phyloP scores from a whole-genome alignment of 345 rosid species.

The Dipteronia dyeriana region DNA sequence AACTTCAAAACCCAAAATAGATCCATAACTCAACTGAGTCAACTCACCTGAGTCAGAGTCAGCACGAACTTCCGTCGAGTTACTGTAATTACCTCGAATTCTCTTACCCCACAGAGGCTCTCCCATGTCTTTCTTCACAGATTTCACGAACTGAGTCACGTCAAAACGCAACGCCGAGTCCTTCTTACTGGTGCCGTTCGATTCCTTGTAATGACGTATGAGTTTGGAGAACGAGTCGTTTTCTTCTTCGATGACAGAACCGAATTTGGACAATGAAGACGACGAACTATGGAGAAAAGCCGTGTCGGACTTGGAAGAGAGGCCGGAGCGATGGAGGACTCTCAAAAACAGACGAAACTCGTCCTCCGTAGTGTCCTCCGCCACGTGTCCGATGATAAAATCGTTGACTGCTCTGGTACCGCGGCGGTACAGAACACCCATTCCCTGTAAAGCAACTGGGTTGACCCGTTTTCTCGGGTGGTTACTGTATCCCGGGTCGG shows the following conservation, averaged over 20 bases:
- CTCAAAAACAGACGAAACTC: conserved; percentile 69
- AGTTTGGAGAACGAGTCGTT: conserved; percentile 69
- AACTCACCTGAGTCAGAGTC: conserved; percentile 26
- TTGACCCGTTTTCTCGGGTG: not conserved
- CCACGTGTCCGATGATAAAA: conserved; percentile 62
- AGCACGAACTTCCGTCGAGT: conserved; percentile 15
- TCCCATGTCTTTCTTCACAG: conserved; percentile 38
- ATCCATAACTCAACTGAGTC: conserved; percentile 68
- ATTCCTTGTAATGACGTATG: conserved; percentile 28
- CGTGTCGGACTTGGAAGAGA: conserved; percentile 61
- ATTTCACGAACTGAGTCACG: conserved; percentile 42
- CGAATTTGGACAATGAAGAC: conserved; percentile 32
- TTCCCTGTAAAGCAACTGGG: conserved; percentile 57
- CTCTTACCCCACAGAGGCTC: conserved; percentile 90
- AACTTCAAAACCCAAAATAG: conserved; percentile 74
- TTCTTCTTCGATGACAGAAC: conserved; percentile 53
- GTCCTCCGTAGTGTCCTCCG: conserved; percentile 48
- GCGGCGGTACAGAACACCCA: conserved; percentile 61
- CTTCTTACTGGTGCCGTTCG: conserved; percentile 28
- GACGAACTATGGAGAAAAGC: conserved; percentile 52
- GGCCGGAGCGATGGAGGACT: conserved; percentile 64
- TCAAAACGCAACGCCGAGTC: conserved; percentile 46
- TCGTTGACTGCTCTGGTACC: conserved; percentile 61
- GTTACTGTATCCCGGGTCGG: not conserved
- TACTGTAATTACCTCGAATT: conserved; percentile 31